Evolutionary conservation across 306 rosid species (phyloP), one percentile per base, ranked within the genome.

Genomic region (Macrotyloma uniflorum): DNA sequence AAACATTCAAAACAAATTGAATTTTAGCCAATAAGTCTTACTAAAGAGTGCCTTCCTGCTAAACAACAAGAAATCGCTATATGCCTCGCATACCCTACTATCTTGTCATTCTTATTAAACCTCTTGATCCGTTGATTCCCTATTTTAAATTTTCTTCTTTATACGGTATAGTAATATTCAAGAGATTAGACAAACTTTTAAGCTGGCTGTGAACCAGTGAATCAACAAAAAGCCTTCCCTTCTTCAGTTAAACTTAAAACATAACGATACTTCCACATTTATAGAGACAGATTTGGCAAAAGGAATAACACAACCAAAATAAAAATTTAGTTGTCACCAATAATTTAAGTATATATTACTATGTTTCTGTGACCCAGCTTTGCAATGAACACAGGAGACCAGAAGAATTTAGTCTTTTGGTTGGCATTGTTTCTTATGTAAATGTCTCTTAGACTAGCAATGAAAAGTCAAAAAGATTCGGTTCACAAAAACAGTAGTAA

Each of bases 391-490:
- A 74, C 22, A 24, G 3, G 26, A 66, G 70, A 50, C 57, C 63
- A 16, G 35, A 6, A 73, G 72, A 54, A 30, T 50, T 42, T 0
- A 49, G 32, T 62, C 24, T 45, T 53, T 19, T 19, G 18, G 23
- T 13, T 18, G 58, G 24, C 74, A 55, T 22, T 45, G 24, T 53
- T 43, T 30, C 26, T 24, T 40, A 64, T n/a, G 53, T n/a, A 57
- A 57, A 74, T 8, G 63, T 23, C 58, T 67, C 13, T 3, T 24
- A 68, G 46, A 68, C 33, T 67, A n/a, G 65, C 11, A 64, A 30
- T 53, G 50, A 45, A 33, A 64, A 75, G 43, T 43, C 38, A 74
- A 76, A 70, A 11, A 3, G 45, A 42, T 58, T 70, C 47, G 40
- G 50, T 53, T 70, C 5, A 70, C 68, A 49, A 63, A 54, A 53